Percentiles rank a stretch among this genome's conserved stretches.
These are phyloP conservation scores for Rickenella mellea DNA, from an alignment of 768 basidiomycete species.

Conservation along the genomic window DNA sequence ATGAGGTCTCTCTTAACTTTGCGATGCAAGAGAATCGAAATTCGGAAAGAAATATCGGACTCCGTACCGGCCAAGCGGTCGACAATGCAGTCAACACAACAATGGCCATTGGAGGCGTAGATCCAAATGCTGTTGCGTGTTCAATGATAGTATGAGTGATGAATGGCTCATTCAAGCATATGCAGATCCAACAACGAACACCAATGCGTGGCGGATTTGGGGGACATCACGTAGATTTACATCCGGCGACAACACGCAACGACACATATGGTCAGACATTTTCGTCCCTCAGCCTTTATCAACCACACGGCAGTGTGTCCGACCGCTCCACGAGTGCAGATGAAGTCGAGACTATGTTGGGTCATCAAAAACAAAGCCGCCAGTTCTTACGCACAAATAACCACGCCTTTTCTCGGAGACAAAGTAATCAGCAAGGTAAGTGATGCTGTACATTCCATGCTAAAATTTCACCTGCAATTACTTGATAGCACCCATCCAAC, in stretches of 20 bases:
- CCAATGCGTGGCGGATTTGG: conserved; percentile 10
- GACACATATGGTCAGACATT: neutral
- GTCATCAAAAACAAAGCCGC: conserved; percentile 7
- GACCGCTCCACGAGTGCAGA: conserved; percentile 59
- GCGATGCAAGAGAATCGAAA: neutral
- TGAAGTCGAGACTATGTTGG: conserved; percentile 63
- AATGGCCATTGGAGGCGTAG: conserved; percentile 20
- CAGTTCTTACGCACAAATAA: neutral
- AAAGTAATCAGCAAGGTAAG: neutral
- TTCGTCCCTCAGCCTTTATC: neutral
- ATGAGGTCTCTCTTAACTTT: conserved; percentile 3
- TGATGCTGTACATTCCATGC: too few relatives aligned
- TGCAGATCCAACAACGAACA: conserved; percentile 14
- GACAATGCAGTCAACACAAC: neutral
- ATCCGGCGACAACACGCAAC: neutral
- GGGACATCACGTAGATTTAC: neutral
- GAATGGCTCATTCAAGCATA: conserved; percentile 25
- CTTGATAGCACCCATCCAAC: too few relatives aligned
- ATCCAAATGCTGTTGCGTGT: conserved; percentile 47
- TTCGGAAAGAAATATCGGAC: neutral
- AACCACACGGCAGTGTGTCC: conserved; percentile 20
- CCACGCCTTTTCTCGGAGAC: neutral
- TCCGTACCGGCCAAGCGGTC: neutral
- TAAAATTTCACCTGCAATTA: too few relatives aligned
- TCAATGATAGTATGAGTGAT: conserved; percentile 56